Conservation (phyloP, 164 flowering plant species). For the Tetracentron sinense region DNA sequence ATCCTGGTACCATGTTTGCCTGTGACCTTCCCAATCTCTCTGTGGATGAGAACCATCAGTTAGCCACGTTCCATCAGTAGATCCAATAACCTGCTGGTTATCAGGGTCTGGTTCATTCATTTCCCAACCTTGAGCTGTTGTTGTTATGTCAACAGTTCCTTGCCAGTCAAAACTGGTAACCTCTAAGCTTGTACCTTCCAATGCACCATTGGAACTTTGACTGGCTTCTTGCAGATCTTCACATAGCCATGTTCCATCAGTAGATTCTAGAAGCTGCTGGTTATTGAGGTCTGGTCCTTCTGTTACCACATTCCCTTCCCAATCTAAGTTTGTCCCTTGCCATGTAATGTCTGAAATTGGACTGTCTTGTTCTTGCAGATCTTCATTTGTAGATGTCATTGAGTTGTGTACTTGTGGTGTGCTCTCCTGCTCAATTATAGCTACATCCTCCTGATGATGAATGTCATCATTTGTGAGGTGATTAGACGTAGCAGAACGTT, state of each 20-base stretch:
- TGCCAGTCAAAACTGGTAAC: conserved; percentile 18
- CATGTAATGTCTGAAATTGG: conserved; percentile 6
- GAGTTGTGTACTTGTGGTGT: not conserved
- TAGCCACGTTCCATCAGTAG: conserved; percentile 18
- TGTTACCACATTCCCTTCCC: too few relatives aligned
- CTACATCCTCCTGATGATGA: conserved; percentile 16
- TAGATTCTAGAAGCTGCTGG: too few relatives aligned
- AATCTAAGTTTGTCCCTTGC: too few relatives aligned
- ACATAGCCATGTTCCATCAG: too few relatives aligned
- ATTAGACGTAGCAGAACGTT: conserved; percentile 10
- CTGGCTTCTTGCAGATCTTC: conserved; percentile 25
- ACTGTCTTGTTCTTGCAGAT: conserved; percentile 22
- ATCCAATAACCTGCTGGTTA: conserved; percentile 8
- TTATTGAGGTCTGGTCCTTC: too few relatives aligned
- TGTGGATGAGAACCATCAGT: conserved; percentile 19
- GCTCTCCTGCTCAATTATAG: conserved; percentile 15
- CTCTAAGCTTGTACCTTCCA: conserved; percentile 14
- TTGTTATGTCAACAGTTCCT: conserved; percentile 17
- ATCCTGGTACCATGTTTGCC: conserved; percentile 58
- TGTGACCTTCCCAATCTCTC: conserved; percentile 49
- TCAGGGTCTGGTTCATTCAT: conserved; percentile 23
- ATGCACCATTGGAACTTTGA: conserved; percentile 7
- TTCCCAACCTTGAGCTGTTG: conserved; percentile 8
- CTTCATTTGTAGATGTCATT: conserved; percentile 20
- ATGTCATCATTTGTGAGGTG: conserved; percentile 10